Evolutionary conservation across 257 asterid species (phyloP).

Genomic region (Solanum okadae): DNA sequence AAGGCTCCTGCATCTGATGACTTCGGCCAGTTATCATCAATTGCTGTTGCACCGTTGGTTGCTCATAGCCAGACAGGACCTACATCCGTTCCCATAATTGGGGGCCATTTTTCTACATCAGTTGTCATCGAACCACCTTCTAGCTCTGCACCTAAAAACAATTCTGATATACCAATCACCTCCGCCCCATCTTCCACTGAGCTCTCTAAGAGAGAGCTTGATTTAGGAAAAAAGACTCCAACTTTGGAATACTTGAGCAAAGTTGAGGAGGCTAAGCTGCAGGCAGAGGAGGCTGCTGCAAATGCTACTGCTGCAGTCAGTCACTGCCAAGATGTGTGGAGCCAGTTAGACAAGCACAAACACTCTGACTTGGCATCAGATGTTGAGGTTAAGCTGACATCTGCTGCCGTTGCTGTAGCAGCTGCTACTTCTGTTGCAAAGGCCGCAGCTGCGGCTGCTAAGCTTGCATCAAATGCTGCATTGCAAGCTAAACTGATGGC

Average conservation of each 20-base stretch:
- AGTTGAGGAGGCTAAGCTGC: constrained; percentile 76
- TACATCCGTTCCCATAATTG: constrained; percentile 24
- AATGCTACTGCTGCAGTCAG: constrained; percentile 69
- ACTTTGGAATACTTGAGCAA: constrained; percentile 36
- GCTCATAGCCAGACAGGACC: constrained; percentile 32
- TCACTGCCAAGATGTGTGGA: constrained; percentile 82
- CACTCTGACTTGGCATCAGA: constrained; percentile 49
- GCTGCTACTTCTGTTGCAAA: constrained; percentile 96
- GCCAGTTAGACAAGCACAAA: constrained; percentile 53
- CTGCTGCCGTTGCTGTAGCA: constrained; percentile 84
- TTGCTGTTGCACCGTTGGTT: constrained; percentile 14
- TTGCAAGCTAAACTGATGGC: constrained; percentile 81
- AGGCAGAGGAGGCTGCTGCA: constrained; percentile 76
- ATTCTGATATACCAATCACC: constrained; percentile 28
- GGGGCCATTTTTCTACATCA: constrained; percentile 51
- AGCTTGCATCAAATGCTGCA: constrained; percentile 82
- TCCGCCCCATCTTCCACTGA: constrained; percentile 33
- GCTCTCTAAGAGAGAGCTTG: constrained; percentile 29
- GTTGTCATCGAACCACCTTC: constrained; percentile 52
- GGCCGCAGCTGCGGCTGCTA: constrained; percentile 98
- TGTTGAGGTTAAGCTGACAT: constrained; percentile 63
- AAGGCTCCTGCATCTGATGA: constrained; percentile 32
- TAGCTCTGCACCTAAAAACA: constrained; percentile 29
- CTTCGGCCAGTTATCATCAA: constrained; percentile 31
- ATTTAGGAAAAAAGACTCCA: constrained; percentile 33